Evolutionary conservation across 768 basidiomycete genomes (phyloP).

Genomic region (Lactarius quietus): DNA sequence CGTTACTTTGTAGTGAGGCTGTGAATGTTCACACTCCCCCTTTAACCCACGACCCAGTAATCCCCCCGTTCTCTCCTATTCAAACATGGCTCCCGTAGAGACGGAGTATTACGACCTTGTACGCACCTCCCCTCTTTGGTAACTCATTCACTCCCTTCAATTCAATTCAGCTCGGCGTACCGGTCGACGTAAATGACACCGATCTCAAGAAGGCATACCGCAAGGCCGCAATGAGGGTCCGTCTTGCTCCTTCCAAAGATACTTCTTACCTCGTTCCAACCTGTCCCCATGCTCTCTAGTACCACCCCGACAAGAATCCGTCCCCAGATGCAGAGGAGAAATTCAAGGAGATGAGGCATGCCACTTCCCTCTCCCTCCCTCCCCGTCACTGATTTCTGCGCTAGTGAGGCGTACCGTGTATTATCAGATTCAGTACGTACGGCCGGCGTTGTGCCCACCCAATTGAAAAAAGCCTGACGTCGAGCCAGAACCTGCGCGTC

Average conservation of each 20-base stretch:
- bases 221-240: conserved; percentile 88
- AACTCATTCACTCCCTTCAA: conserved; percentile 8
- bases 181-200: conserved; percentile 69
- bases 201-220: conserved; percentile 93
- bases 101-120: conserved; percentile 85
- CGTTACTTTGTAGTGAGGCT: conserved; percentile 2
- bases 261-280: neutral
- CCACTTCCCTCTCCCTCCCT: conserved; percentile 11
- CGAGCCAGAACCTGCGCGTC: conserved; percentile 77
- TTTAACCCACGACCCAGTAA: neutral
- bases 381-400: conserved; percentile 3
- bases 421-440: conserved; percentile 66
- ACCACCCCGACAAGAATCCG: conserved; percentile 93
- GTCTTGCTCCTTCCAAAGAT: conserved; percentile 20
- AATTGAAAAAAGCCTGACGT: no score
- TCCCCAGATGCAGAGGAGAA: conserved; percentile 91
- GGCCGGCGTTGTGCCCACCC: no score
- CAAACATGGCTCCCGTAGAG: conserved; percentile 77
- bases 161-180: conserved; percentile 56
- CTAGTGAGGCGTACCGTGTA: conserved; percentile 93
- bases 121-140: neutral
- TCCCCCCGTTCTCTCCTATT: neutral
- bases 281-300: conserved; percentile 48
- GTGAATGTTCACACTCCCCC: neutral
- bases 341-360: conserved; percentile 93